Percentiles rank a stretch among this genome's conserved stretches.
phyloP scores from a whole-genome alignment of 2,329 filamentous ascomycete species.

The Golovinomyces cichoracearum region DNA sequence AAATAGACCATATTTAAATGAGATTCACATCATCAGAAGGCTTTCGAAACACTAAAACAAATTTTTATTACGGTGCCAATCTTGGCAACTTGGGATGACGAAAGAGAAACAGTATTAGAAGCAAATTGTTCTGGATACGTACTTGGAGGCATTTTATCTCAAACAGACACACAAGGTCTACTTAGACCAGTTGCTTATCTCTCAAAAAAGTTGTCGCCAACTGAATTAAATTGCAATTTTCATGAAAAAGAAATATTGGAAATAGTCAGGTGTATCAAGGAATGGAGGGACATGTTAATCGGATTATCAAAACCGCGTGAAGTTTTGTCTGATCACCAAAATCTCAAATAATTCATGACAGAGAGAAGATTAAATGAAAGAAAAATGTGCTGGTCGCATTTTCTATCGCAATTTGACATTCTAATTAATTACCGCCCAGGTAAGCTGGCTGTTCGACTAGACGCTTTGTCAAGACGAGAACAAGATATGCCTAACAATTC shows the following conservation, averaged over 20 bases:
- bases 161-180: neutral
- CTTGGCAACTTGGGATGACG: neutral
- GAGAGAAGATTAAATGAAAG: neutral
- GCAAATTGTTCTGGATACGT: constrained; percentile 1
- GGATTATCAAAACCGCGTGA: neutral
- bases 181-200: neutral
- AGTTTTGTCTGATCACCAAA: neutral
- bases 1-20: neutral
- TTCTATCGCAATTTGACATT: neutral
- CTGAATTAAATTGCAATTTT: neutral
- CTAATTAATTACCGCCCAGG: neutral
- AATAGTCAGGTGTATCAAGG: neutral
- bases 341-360: neutral
- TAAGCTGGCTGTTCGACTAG: neutral
- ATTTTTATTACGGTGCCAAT: neutral
- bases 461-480: neutral
- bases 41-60: neutral
- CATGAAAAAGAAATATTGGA: neutral
- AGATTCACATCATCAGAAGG: neutral
- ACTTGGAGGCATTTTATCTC: neutral
- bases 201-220: neutral
- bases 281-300: neutral
- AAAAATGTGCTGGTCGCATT: neutral
- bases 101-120: neutral
- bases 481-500: neutral